Conservation (phyloP, 352 stramenopile genomes). For the Phytophthora chlamydospora region DNA sequence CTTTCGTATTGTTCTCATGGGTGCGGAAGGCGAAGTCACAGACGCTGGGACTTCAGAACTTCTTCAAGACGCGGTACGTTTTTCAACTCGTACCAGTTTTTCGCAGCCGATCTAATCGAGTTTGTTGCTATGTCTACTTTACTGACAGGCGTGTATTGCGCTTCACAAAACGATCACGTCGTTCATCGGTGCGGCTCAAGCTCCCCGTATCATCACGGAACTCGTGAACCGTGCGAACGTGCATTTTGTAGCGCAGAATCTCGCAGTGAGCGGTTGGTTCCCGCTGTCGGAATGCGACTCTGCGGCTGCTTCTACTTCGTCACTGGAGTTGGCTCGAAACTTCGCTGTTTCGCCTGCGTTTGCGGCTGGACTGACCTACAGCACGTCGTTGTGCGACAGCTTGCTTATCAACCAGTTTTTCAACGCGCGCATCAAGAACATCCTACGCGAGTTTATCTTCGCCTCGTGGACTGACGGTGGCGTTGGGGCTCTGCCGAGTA, state of each 20-base stretch:
- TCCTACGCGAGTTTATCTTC: constrained; percentile 87
- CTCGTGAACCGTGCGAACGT: constrained; percentile 81
- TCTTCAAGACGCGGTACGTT: constrained; percentile 69
- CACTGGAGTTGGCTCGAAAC: constrained; percentile 61
- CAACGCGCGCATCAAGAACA: constrained; percentile 87
- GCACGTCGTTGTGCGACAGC: constrained; percentile 83
- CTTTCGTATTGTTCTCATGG: constrained; percentile 80
- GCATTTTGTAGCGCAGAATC: constrained; percentile 82
- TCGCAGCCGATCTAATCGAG: background rate
- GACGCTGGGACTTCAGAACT: constrained; percentile 66
- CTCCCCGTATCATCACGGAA: constrained; percentile 77
- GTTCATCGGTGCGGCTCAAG: constrained; percentile 55
- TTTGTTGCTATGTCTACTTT: constrained; percentile 2
- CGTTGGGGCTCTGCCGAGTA: constrained; percentile 21
- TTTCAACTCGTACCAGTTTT: background rate
- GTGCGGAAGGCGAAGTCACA: constrained; percentile 62
- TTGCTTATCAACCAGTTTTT: constrained; percentile 90
- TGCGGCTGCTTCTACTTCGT: constrained; percentile 41
- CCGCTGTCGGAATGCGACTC: constrained; percentile 37
- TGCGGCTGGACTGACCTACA: constrained; percentile 81
- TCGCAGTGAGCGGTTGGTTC: constrained; percentile 78
- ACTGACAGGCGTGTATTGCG: constrained; percentile 58
- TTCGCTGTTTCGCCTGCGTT: constrained; percentile 79
- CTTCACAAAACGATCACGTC: constrained; percentile 81
- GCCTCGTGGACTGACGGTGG: constrained; percentile 71